A percentile compares a stretch with the other conserved stretches of the same genome.
phyloP scores from a whole-genome alignment of 1,139 yeast genomes.

The Lodderomyces jiufengensis region DNA sequence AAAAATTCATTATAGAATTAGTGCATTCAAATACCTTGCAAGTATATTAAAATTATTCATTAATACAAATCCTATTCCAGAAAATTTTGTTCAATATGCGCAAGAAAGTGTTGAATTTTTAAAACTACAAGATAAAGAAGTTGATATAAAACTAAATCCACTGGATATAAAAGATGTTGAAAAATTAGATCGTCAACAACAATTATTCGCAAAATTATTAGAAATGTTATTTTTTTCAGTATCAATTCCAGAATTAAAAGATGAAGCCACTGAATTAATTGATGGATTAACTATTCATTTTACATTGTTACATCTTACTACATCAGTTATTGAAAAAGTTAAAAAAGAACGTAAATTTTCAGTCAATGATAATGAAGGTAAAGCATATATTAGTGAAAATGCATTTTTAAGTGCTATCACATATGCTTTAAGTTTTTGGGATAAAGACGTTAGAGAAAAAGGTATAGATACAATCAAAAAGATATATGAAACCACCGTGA shows the following conservation, averaged over 20 bases:
- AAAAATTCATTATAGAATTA: conserved; percentile 63
- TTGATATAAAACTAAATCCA: conserved; percentile 31
- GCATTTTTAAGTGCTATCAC: conserved; percentile 72
- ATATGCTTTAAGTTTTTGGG: conserved; percentile 77
- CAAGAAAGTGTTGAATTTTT: conserved; percentile 46
- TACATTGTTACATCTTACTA: conserved; percentile 71
- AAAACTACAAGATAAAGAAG: conserved; percentile 37
- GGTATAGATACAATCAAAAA: conserved; percentile 66
- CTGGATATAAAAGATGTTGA: conserved; percentile 47
- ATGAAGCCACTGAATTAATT: conserved; percentile 61
- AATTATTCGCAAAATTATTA: conserved; percentile 54
- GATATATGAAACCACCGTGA: conserved; percentile 59
- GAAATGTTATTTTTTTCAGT: conserved; percentile 73
- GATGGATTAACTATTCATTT: conserved; percentile 75
- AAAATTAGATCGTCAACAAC: conserved; percentile 57
- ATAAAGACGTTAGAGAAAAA: conserved; percentile 62
- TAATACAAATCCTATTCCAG: conserved; percentile 62
- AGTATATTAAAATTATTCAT: conserved; percentile 67
- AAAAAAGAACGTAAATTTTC: conserved; percentile 70
- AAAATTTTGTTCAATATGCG: conserved; percentile 45
- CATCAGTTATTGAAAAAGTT: conserved; percentile 67
- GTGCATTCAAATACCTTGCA: conserved; percentile 73
- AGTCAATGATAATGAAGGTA: conserved; percentile 77
- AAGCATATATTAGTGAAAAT: conserved; percentile 63
- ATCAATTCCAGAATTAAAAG: conserved; percentile 69